Evolutionary conservation across 257 asterid genomes (phyloP).

Genomic region (Solanum dulcamara): DNA sequence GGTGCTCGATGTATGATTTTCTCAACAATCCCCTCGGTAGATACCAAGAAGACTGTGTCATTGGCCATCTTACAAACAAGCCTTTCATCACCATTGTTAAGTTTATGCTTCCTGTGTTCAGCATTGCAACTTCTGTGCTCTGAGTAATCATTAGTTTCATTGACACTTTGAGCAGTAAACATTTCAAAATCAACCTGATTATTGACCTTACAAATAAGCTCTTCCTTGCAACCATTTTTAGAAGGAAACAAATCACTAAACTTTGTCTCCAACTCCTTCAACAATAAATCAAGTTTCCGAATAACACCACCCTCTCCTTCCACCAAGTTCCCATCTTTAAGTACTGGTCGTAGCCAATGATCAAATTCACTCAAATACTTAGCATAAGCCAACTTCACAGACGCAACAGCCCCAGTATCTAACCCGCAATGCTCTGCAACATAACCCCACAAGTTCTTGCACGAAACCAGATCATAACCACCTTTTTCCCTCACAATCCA

Average conservation of each 20-base stretch:
- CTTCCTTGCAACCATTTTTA: neutral
- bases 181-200: neutral
- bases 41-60: slow-evolving; percentile 4
- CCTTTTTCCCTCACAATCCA: slow-evolving; percentile 55
- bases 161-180: slow-evolving; percentile 3
- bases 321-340: slow-evolving; percentile 13
- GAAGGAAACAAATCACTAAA: neutral
- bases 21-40: slow-evolving; percentile 11
- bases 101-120: neutral
- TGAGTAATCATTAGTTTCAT: neutral
- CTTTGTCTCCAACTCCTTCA: slow-evolving; percentile 25
- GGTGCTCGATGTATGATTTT: slow-evolving; percentile 4
- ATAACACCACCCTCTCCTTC: slow-evolving; percentile 14
- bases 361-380: slow-evolving; percentile 57
- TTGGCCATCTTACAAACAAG: neutral
- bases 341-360: slow-evolving; percentile 29
- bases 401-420: slow-evolving; percentile 13
- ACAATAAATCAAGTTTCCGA: slow-evolving; percentile 30
- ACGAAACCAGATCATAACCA: slow-evolving; percentile 30
- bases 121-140: neutral
- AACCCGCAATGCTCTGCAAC: slow-evolving; percentile 50
- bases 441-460: slow-evolving; percentile 40
- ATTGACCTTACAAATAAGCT: neutral
- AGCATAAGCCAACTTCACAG: slow-evolving; percentile 32
- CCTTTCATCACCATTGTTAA: slow-evolving; percentile 3